Evolutionary conservation across 306 rosid species (phyloP), one percentile per base, ranked within the genome.

Genomic region (Sophora flavescens): DNA sequence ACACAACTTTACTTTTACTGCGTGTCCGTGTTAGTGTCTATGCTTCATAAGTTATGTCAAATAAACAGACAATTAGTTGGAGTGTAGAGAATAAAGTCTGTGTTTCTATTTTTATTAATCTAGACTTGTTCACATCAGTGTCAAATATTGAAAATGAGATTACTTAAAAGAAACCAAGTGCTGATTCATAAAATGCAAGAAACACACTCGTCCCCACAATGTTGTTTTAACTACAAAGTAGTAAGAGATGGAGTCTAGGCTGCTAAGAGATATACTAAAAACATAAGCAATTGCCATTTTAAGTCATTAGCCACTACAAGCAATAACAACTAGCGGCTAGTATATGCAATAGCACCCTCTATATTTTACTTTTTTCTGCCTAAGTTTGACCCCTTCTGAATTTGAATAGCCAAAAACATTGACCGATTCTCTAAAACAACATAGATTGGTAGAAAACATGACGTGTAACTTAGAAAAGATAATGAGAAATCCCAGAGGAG

Each of bases 91-190:
- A 22, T 22, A 22, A 22, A 22, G 22, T 22, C 22, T 22, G 22
- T 22, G 22, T 2, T 30, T 30, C 32, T 30, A 2, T 3, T 3
- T 30, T 30, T 22, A 0, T 3, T 30, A 30, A 30, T 30, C 32
- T 30, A 30, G 32, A 30, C 32, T 30, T 30, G 32, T 30, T 30
- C 32, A 2, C 32, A 30, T 30, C 32, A 30, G 32, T 35, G 44
- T 64, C 56, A 58, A 54, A 54, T 63, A 82, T 26, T 63, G 63
- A 44, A 54, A 70, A 26, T 53, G 26, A 65, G 52, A n/a, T 38
- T 41, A 33, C 59, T 70, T 39, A n/a, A 2, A 60, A 48, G 76
- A 72, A 63, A 65, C 60, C 1, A 13, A 6, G 30, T 13, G n/a
- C 26, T 4, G 30, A 71, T 70, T 33, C 64, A 53, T 51, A 35